These are phyloP conservation scores for Schwanniomyces polymorphus DNA, from an alignment of 805 yeast species.

Conservation along the genomic window DNA sequence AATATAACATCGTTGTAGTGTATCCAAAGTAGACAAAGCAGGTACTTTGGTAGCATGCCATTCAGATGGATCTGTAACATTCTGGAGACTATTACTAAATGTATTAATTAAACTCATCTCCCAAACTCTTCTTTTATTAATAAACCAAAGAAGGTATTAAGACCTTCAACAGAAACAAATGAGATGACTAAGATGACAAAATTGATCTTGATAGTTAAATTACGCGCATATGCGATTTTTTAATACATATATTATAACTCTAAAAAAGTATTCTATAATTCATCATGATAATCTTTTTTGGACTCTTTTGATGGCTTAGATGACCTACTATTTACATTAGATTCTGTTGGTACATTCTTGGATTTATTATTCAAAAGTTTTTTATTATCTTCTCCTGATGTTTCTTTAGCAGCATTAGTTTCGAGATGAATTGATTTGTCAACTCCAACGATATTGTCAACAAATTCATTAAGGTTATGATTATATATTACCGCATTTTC, in stretches of 20 bases:
- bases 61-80: constrained; percentile 69
- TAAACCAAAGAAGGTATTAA: neutral
- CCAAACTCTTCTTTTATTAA: neutral
- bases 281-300: neutral
- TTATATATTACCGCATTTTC: constrained; percentile 1
- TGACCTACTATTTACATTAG: neutral
- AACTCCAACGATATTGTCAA: neutral
- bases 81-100: constrained; percentile 13
- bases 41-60: constrained; percentile 61
- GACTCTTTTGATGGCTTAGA: neutral
- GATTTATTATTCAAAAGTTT: neutral
- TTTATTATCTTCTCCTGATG: neutral
- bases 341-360: neutral
- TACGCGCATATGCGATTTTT: constrained; percentile 1
- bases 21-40: constrained; percentile 58
- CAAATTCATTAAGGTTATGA: constrained; percentile 24
- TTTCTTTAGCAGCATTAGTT: neutral
- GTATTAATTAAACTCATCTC: constrained; percentile 12
- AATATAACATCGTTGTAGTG: constrained; percentile 76
- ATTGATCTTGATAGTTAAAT: neutral
- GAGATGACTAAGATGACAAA: neutral
- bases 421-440: neutral
- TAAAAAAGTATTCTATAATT: neutral
- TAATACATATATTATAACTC: neutral
- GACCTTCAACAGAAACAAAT: neutral